phyloP scores from a whole-genome alignment of 1,139 yeast genomes.

The Suhomyces choctaworum region DNA sequence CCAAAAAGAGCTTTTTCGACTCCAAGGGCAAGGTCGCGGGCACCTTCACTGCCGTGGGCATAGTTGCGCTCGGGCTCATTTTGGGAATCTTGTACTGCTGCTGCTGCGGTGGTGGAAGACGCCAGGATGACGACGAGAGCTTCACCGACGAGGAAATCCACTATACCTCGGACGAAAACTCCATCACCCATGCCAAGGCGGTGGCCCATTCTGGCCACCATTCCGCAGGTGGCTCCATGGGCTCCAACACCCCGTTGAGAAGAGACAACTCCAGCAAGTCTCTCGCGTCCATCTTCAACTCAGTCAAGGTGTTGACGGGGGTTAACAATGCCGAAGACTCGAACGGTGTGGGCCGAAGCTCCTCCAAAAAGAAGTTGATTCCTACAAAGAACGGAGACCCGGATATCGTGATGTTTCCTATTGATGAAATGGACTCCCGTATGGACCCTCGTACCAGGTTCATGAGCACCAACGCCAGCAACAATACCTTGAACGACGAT shows the following conservation, averaged over 20 bases:
- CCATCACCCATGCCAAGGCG: constrained; percentile 25
- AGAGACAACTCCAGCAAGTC: constrained; percentile 42
- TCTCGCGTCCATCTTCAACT: constrained; percentile 31
- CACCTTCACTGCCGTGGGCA: constrained; percentile 67
- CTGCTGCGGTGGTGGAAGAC: constrained; percentile 32
- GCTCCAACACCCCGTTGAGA: constrained; percentile 22
- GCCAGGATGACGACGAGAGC: constrained; percentile 22
- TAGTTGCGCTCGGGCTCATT: constrained; percentile 48
- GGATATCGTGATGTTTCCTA: constrained; percentile 32
- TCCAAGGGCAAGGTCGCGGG: constrained; percentile 71
- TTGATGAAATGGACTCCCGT: constrained; percentile 65
- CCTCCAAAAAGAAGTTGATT: constrained; percentile 34
- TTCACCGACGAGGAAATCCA: constrained; percentile 44
- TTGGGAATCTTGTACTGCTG: constrained; percentile 37
- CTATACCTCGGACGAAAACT: constrained; percentile 36
- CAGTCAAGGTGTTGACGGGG: constrained; percentile 21
- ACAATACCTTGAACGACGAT: constrained; percentile 69
- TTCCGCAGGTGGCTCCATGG: constrained; percentile 15
- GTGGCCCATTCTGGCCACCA: constrained; percentile 17
- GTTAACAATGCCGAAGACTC: constrained; percentile 8
- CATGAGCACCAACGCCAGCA: constrained; percentile 46
- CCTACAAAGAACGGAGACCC: constrained; percentile 14
- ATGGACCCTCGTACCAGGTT: constrained; percentile 68
- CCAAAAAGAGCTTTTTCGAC: constrained; percentile 45
- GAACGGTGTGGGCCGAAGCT: constrained; percentile 28